Evolutionary conservation across 768 basidiomycete genomes (phyloP).

Genomic region (Lactifluus echinatus): DNA sequence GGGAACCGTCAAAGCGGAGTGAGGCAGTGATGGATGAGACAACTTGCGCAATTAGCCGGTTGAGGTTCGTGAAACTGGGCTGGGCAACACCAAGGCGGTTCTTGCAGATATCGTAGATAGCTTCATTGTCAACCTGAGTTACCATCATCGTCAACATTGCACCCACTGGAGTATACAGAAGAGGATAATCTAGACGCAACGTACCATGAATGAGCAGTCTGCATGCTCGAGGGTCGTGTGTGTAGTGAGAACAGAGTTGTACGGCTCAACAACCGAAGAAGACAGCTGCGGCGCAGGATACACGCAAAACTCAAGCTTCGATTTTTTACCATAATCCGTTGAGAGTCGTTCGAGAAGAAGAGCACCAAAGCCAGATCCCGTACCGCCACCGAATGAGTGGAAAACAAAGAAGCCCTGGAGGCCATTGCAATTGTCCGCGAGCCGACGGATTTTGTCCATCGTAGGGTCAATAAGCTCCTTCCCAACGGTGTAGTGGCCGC

Average conservation of each 20-base stretch:
- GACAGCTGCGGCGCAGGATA: slow-evolving; percentile 92
- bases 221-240: slow-evolving; percentile 98
- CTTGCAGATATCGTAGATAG: slow-evolving; percentile 99
- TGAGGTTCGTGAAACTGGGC: slow-evolving; percentile 90
- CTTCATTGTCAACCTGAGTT: slow-evolving; percentile 89
- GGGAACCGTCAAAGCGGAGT: slow-evolving; percentile 91
- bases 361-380: slow-evolving; percentile 96
- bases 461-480: slow-evolving; percentile 96
- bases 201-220: slow-evolving; percentile 98
- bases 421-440: slow-evolving; percentile 94
- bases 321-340: slow-evolving; percentile 98
- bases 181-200: slow-evolving; percentile 11
- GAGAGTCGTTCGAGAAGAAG: slow-evolving; percentile 92
- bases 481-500: slow-evolving; percentile 97
- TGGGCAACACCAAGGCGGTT: slow-evolving; percentile 77
- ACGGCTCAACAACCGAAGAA: slow-evolving; percentile 95
- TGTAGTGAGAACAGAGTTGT: slow-evolving; percentile 94
- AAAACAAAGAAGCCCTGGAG: slow-evolving; percentile 99
- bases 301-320: slow-evolving; percentile 95
- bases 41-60: slow-evolving; percentile 95
- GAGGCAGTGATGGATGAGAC: slow-evolving; percentile 98
- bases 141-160: neutral
- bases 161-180: neutral
- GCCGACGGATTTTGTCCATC: slow-evolving; percentile 89
- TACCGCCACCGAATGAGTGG: slow-evolving; percentile 99